Conservation (phyloP, 495 filamentous ascomycete species). For the Oleoguttula mirabilis region DNA sequence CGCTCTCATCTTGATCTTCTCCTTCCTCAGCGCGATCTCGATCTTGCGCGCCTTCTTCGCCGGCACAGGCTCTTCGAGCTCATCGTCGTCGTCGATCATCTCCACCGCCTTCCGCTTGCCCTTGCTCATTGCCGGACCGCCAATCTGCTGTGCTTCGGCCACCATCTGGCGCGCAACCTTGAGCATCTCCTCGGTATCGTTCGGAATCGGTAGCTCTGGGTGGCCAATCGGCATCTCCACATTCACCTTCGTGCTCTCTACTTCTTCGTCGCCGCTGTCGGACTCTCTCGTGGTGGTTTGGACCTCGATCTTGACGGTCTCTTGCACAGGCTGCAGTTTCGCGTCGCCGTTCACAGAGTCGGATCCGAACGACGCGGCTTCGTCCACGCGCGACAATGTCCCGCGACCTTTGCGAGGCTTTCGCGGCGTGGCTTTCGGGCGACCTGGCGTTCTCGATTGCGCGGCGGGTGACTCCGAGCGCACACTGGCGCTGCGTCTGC, state of each 20-base stretch:
- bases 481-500: slow-evolving; percentile 28
- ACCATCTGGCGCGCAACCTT: slow-evolving; percentile 84
- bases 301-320: slow-evolving; percentile 51
- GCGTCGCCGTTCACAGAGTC: slow-evolving; percentile 17
- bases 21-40: slow-evolving; percentile 63
- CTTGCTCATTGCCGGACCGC: slow-evolving; percentile 35
- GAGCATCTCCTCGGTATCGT: slow-evolving; percentile 69
- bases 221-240: slow-evolving; percentile 58
- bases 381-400: slow-evolving; percentile 28
- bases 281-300: slow-evolving; percentile 41
- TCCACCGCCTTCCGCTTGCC: slow-evolving; percentile 77
- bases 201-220: slow-evolving; percentile 58
- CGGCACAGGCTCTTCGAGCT: slow-evolving; percentile 35
- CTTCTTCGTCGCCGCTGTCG: slow-evolving; percentile 48
- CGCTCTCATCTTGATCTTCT: slow-evolving; percentile 70
- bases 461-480: slow-evolving; percentile 44
- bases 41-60: slow-evolving; percentile 67
- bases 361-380: slow-evolving; percentile 6
- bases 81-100: slow-evolving; percentile 44
- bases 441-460: slow-evolving; percentile 38
- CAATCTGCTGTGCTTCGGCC: slow-evolving; percentile 54
- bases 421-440: slow-evolving; percentile 51
- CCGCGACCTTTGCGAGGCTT: slow-evolving; percentile 57
- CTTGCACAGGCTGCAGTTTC: slow-evolving; percentile 34
- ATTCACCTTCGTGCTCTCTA: slow-evolving; percentile 63